Base-by-base conservation (phyloP, 2,329 filamentous ascomycete species). In the Exophiala aquamarina region DNA sequence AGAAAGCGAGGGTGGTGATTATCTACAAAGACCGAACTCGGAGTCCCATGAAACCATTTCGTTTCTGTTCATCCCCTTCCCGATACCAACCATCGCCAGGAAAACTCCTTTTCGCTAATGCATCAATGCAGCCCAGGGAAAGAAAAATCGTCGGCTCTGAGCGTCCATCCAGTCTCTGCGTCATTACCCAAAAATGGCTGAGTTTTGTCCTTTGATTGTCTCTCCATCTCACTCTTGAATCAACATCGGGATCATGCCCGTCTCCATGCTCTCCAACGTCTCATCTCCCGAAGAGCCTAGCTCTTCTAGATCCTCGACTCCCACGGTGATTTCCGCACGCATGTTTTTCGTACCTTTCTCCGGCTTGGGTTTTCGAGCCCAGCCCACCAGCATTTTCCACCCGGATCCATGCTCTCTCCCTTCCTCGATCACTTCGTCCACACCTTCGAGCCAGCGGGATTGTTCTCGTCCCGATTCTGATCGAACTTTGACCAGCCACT, bases 401-500 rank as follows among this genome's bases (percentile, higher is more conserved):
- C 75, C 80, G 35, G 77, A 75, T 3, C 75, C 75, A 26, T 71
- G 71, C 59, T 74, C 75, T n/a, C 78, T 73, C 8, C 78, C 78
- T 59, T 84, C 81, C 55, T 82, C 78, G 48, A 84, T 70, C 17
- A 81, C 73, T 52, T 73, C 72, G 15, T 77, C 74, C 14, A 83
- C 72, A 19, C 77, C 78, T 47, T 77, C 72, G 49, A 79, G 55
- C 39, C 75, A 65, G 42, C 64, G 67, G 51, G 68, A 66, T 54
- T 76, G 70, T 29, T 70, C 69, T 67, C 87, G 83, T 13, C 85
- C 84, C 19, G 48, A 93, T 73, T 96, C 91, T 70, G 85, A 80
- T 71, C 93, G 87, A 61, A 92, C 79, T 62, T 89, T 88, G 57
- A 96, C 72, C 66, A 97, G 79, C 93, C 93, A 98, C 66, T 89